phyloP scores from a whole-genome alignment of 1,284 basidiomycete genomes.

The Malassezia arunalokei region DNA sequence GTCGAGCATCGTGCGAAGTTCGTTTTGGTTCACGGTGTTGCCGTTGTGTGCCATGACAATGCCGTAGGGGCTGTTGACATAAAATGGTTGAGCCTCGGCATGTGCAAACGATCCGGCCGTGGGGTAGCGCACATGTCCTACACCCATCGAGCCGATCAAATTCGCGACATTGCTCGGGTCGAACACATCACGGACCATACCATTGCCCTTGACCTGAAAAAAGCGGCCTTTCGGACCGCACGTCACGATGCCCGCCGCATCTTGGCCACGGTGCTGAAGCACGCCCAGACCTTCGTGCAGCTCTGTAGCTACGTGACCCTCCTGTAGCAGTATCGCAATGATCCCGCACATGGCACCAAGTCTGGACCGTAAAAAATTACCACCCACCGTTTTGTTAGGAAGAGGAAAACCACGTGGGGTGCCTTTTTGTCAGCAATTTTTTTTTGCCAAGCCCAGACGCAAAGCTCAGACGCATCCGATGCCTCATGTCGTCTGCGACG shows the following conservation, averaged over 20 bases:
- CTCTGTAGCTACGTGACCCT: conserved; percentile 34
- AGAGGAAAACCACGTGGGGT: too few species aligned
- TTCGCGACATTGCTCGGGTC: conserved; percentile 65
- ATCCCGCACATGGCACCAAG: conserved; percentile 39
- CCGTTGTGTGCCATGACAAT: conserved; percentile 99
- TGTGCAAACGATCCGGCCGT: conserved; percentile 91
- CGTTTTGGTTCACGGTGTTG: conserved; percentile 85
- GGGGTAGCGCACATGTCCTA: conserved; percentile 77
- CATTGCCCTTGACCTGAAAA: conserved; percentile 98
- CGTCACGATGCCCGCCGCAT: conserved; percentile 95
- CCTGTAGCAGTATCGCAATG: conserved; percentile 38
- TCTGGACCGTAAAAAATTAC: not conserved
- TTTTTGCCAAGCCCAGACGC: not conserved
- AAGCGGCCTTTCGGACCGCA: conserved; percentile 89
- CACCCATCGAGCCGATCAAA: conserved; percentile 85
- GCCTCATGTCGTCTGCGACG: too few species aligned
- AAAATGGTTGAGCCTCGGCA: conserved; percentile 98
- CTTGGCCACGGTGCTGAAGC: conserved; percentile 59
- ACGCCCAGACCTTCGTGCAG: conserved; percentile 45
- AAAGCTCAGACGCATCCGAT: too few species aligned
- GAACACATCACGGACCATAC: conserved; percentile 98
- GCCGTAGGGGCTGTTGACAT: conserved; percentile 97
- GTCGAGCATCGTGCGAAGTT: conserved; percentile 82
- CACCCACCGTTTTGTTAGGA: too few species aligned
- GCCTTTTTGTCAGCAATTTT: not conserved